Base-by-base conservation (phyloP, 2,329 filamentous ascomycete genomes). In the Botrytis tulipae region DNA sequence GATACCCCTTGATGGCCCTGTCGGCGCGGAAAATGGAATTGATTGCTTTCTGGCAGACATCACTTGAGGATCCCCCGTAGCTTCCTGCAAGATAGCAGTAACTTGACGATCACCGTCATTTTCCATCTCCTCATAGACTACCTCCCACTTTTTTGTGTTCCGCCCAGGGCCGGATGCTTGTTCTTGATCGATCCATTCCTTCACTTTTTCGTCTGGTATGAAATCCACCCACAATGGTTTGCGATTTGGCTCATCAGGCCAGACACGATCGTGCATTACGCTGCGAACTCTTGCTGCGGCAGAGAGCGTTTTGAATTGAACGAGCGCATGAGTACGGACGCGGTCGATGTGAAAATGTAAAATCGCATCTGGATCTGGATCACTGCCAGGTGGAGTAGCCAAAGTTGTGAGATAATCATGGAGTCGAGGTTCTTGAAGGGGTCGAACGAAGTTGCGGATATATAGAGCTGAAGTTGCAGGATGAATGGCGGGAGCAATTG, bases 181-280 rank as follows among this genome's bases (percentile, higher is more conserved):
- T 82, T 97, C 93, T 59, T 83, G 86, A 12, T 89, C 86, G 74
- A 97, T 91, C 94, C 94, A 98, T 37, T 87, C 87, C 22, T 84
- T 82, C 6, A 97, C 87, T 76, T 90, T 89, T 40, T 93, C 90
- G 29, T 92, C 88, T 0, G 95, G 95, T 32, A 98, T 87, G 81
- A 96, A 98, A 81, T 99, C 96, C 5, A 93, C 93, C 88, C 92
- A 97, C 1, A 98, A 86, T 0, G 90, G 87, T 81, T 96, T 97
- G 46, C 96, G 88, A 77, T 91, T 93, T 74, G 91, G 90, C 83
- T 98, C 95, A 74, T 94, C 89, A 0, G 95, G 95, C 93, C 95
- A 98, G 51, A 94, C 88, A 35, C 87, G 88, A 73, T 90, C 89
- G 82, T 99, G 95, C 3, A 98, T 85, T 3, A 88, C 87, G 16